A percentile compares a stretch with the other conserved stretches of the same genome.
These are phyloP conservation scores for Mortierella sp. DNA, from an alignment of 371 early-diverging fungal genomes.

Conservation along the genomic window DNA sequence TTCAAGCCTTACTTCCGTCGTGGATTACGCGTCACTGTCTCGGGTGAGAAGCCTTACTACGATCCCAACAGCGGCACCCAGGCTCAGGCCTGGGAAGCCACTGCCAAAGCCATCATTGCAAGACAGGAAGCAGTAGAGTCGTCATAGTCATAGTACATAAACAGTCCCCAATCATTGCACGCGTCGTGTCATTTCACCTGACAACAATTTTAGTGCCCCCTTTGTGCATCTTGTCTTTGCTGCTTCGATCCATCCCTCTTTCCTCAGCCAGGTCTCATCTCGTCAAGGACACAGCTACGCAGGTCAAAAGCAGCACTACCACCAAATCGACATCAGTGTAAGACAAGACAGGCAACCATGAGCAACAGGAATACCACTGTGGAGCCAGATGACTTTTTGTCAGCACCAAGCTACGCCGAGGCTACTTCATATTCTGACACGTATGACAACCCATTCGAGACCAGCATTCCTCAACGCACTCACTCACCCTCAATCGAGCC, in stretches of 20 bases:
- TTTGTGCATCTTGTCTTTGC: too few species aligned
- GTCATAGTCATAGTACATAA: too few species aligned
- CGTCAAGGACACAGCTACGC: too few species aligned
- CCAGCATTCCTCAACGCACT: slow-evolving; percentile 48
- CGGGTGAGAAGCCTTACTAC: slow-evolving; percentile 67
- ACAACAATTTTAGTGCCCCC: too few species aligned
- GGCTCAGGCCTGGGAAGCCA: slow-evolving; percentile 33
- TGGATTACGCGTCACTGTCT: slow-evolving; percentile 62
- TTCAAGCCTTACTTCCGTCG: slow-evolving; percentile 57
- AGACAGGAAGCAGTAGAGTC: slow-evolving; percentile 35
- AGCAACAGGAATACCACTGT: slow-evolving; percentile 32
- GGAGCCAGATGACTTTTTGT: slow-evolving; percentile 54
- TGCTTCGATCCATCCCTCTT: too few species aligned
- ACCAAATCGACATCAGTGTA: not conserved
- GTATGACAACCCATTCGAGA: slow-evolving; percentile 54
- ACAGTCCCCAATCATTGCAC: too few species aligned
- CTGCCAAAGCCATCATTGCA: slow-evolving; percentile 27
- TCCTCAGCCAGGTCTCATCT: not conserved
- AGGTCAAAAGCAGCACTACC: not conserved
- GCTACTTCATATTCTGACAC: slow-evolving; percentile 51
- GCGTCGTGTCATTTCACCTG: too few species aligned
- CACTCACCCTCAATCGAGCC: slow-evolving; percentile 53
- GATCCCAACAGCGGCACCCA: slow-evolving; percentile 60
- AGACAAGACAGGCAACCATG: slow-evolving; percentile 2
- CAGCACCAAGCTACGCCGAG: slow-evolving; percentile 51